Evolutionary conservation across 2,329 filamentous ascomycete genomes (phyloP).

Genomic region (Ophiocordyceps sinensis): DNA sequence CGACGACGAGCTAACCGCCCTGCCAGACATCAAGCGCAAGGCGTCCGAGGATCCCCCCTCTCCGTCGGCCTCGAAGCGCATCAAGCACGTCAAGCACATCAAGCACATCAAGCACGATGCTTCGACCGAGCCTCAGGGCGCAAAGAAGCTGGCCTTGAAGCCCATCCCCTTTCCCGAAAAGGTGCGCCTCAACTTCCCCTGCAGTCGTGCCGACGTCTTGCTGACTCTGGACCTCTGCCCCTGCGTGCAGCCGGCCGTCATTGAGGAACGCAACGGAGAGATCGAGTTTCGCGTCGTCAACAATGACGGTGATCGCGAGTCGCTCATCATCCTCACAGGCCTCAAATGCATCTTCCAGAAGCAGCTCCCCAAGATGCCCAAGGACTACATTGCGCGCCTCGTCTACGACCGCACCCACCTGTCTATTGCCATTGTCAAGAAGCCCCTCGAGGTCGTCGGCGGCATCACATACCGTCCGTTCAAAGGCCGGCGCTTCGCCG

Average conservation of each 20-base stretch:
- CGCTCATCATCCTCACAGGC: slow-evolving; percentile 85
- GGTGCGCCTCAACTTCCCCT: slow-evolving; percentile 26
- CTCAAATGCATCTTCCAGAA: slow-evolving; percentile 98
- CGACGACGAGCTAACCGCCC: neutral
- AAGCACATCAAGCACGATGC: slow-evolving; percentile 48
- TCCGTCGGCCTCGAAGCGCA: slow-evolving; percentile 47
- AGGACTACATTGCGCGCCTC: slow-evolving; percentile 93
- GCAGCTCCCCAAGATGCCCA: slow-evolving; percentile 96
- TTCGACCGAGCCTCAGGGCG: slow-evolving; percentile 10
- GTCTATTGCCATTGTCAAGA: slow-evolving; percentile 95
- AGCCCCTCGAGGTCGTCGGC: slow-evolving; percentile 86
- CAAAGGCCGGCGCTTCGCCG: slow-evolving; percentile 80
- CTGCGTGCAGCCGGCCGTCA: slow-evolving; percentile 54
- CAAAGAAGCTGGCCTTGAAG: slow-evolving; percentile 38
- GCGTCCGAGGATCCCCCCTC: slow-evolving; percentile 51
- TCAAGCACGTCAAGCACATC: too few relatives aligned
- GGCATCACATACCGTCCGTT: slow-evolving; percentile 96
- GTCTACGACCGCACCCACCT: slow-evolving; percentile 96
- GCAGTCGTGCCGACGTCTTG: neutral
- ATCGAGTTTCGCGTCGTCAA: slow-evolving; percentile 98
- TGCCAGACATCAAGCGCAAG: slow-evolving; percentile 53
- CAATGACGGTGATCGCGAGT: slow-evolving; percentile 80
- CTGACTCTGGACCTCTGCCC: neutral
- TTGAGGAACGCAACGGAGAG: slow-evolving; percentile 85
- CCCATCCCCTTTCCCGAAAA: slow-evolving; percentile 84